phyloP scores from a whole-genome alignment of 495 filamentous ascomycete species.

The Neurospora sublineolata region DNA sequence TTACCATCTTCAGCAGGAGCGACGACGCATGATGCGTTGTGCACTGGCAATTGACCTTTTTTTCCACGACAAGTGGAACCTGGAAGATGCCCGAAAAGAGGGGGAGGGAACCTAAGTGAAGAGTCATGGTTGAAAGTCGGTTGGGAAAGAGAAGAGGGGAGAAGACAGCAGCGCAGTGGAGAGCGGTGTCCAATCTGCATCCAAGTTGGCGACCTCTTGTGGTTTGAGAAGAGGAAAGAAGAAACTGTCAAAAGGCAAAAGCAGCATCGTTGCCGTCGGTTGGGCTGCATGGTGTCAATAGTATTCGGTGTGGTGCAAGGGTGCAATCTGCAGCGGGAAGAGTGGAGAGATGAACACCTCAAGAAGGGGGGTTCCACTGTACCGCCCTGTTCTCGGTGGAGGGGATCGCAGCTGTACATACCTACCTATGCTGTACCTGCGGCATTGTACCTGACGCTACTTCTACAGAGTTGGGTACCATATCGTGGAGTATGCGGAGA shows the following conservation, averaged over 20 bases:
- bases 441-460: conserved; percentile 2
- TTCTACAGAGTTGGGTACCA: too few species aligned
- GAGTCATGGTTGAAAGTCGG: background rate
- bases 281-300: background rate
- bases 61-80: background rate
- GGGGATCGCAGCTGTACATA: conserved; percentile 2
- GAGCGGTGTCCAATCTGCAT: background rate
- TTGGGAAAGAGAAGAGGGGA: background rate
- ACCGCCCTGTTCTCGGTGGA: background rate
- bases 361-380: background rate
- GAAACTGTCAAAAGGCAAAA: background rate
- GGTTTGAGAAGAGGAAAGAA: background rate
- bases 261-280: background rate
- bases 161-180: background rate
- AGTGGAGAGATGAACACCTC: background rate
- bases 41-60: background rate
- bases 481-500: too few species aligned
- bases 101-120: background rate
- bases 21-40: background rate
- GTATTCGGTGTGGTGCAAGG: background rate
- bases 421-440: background rate
- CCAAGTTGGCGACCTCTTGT: background rate
- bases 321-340: background rate
- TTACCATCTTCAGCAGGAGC: background rate
- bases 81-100: background rate